Evolutionary conservation across 2,329 filamentous ascomycete species (phyloP), one percentile per base, ranked within the genome.

Genomic region (Fusarium sp.): DNA sequence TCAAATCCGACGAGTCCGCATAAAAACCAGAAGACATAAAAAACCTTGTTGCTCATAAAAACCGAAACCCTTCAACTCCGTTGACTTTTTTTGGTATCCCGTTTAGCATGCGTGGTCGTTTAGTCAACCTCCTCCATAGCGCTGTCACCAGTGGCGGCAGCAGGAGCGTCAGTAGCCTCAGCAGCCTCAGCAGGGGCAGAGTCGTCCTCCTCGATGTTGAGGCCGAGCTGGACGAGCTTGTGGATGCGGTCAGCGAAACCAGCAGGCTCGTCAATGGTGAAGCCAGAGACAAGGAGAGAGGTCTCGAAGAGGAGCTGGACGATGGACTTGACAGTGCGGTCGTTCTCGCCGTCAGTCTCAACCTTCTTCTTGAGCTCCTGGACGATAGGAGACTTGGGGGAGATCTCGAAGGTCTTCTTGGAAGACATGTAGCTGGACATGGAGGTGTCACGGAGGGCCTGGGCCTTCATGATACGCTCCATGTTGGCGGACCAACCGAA

Each of bases 401-500:
- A 98, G 84, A 99, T 98, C 88, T 99, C 96, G 75, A 99, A 98
- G 32, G 96, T 99, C 93, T 99, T 99, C 94, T 99, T 99, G 81
- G 95, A 98, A 73, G 93, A 96, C 96, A 99, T 99, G 92, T 99
- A 99, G 77, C 93, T 97, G 84, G 89, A 93, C 96, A 99, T 99
- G 78, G 94, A 97, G 75, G 96, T 99, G 86, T 99, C 96, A 86
- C 96, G 96, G 78, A 99, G 95, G 79, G 96, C 96, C 88, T 99
- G 96, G 27, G 96, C 96, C 92, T 99, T 99, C 96, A 99, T 99
- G 90, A 99, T 99, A 88, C 96, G 96, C 90, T 99, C 96, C 96
- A 99, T 99, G 90, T 99, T 99, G 81, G 96, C 96, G 60, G 95
- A 98, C 96, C 96, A 99, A 84, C 96, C 96, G 83, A 99, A 99